Conservation (phyloP, 345 rosid species). For the Carallia pectinifolia region DNA sequence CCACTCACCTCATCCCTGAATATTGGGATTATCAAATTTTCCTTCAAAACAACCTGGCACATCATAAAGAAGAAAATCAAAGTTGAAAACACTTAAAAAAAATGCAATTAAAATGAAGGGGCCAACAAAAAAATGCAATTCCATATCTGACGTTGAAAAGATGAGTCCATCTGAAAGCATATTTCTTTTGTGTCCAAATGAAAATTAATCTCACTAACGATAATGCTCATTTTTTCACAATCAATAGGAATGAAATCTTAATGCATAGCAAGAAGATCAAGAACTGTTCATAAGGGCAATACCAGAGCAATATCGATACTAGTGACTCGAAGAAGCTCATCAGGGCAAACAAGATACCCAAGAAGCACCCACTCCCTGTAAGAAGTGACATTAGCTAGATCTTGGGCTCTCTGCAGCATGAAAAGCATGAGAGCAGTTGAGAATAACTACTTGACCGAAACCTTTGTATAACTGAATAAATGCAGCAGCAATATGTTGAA, state of each 20-base stretch:
- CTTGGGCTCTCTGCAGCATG: slow-evolving; percentile 84
- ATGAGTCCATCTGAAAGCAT: no score
- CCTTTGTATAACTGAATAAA: background rate
- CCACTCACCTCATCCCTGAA: slow-evolving; percentile 91
- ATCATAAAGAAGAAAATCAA: slow-evolving; percentile 7
- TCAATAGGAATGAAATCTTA: background rate
- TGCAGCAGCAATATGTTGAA: background rate
- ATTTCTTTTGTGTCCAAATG: background rate
- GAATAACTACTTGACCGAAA: slow-evolving; percentile 8
- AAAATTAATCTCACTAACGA: background rate
- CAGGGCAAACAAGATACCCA: slow-evolving; percentile 98
- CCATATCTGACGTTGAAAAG: no score
- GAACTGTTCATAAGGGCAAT: slow-evolving; percentile 12
- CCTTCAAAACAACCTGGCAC: slow-evolving; percentile 86
- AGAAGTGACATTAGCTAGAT: slow-evolving; percentile 95
- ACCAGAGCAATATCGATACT: slow-evolving; percentile 98
- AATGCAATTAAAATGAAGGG: no score
- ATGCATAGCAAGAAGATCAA: slow-evolving; percentile 11
- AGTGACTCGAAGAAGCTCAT: slow-evolving; percentile 96
- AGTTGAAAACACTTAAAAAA: background rate
- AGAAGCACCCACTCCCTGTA: slow-evolving; percentile 96
- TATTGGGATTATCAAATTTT: slow-evolving; percentile 76
- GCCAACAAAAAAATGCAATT: no score
- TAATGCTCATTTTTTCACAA: background rate
- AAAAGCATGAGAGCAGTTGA: slow-evolving; percentile 20